Conservation (phyloP, 1,284 basidiomycete species). For the Sporisorium iseilematis-ciliati region DNA sequence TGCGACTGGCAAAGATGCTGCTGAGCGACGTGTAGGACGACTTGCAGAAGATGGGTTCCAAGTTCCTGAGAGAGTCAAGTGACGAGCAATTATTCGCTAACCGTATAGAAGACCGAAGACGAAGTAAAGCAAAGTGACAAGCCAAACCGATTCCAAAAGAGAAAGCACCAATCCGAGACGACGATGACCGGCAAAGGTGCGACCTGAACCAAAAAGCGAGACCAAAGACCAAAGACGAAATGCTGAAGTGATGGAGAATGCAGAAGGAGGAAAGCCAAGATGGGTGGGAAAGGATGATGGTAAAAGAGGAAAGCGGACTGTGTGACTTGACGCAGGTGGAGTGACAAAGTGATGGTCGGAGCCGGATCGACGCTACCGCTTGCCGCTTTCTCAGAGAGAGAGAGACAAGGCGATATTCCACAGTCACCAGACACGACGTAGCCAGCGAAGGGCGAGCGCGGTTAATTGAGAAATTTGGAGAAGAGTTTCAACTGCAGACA, state of each 20-base stretch:
- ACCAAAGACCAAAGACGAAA: background rate
- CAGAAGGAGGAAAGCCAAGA: background rate
- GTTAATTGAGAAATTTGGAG: background rate
- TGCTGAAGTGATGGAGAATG: background rate
- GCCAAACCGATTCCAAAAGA: slow-evolving; percentile 12
- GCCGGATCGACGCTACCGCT: slow-evolving; percentile 2
- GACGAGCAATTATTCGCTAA: slow-evolving; percentile 1
- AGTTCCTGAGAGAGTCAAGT: background rate
- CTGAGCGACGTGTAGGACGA: background rate
- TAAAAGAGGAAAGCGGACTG: background rate
- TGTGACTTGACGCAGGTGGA: slow-evolving; percentile 8
- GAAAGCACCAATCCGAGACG: slow-evolving; percentile 6
- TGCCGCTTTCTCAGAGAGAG: background rate
- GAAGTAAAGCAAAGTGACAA: background rate
- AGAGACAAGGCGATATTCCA: background rate
- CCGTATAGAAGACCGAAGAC: slow-evolving; percentile 2
- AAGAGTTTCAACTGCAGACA: too few species aligned
- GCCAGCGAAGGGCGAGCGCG: background rate
- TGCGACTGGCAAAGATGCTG: background rate
- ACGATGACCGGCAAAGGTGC: background rate
- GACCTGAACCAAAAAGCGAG: background rate
- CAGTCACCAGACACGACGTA: background rate
- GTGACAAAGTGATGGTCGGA: background rate
- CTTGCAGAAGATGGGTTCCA: background rate
- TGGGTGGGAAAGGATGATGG: background rate